Base-by-base conservation (phyloP, 208 protist genomes). In the Trypanosoma cruzi region DNA sequence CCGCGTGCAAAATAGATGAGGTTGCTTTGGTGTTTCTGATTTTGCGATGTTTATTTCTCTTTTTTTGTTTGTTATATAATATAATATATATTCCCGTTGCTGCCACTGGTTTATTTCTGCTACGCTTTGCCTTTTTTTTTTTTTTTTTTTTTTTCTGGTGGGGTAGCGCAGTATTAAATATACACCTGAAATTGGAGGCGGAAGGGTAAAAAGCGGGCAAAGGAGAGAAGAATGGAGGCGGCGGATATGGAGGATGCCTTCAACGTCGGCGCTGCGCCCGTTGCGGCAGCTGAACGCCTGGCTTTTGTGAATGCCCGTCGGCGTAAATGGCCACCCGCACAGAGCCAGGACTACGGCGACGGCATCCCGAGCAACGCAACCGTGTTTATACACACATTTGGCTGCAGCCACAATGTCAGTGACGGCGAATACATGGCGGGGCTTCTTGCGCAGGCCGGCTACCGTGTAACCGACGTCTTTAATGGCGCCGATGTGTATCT, bases 341-440 rank as follows among this genome's bases (percentile, higher is more conserved):
- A 26, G 50, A 58, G 26, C n/a, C 53, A 75, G 2, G 57, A 75
- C 32, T 75, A 76, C 50, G 80, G 80, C 7, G 26, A 66, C 4
- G 58, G 67, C 24, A 80, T 85, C 34, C 80, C 80, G 7, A 76
- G 76, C 22, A 73, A 76, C 36, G 71, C 85, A n/a, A 80, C 61
- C 4, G 68, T 96, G 6, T 96, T 81, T 57, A 55, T 96, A 3
- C 84, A 95, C 60, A 95, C 90, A 1, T 95, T 86, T 64, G 92
- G 92, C 20, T 96, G 92, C 64, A 65, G 78, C 24, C 92, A 96
- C 75, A 95, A 95, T 62, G 66, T 77, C 0, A 85, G 69, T 29
- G 92, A 96, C 72, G 75, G 82, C 0, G 92, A 96, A 61, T 96
- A 96, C 77, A 96, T 96, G 87, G 75, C 86, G 4, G 92, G 92